Percentiles rank a stretch among this genome's conserved stretches.
phyloP scores from a whole-genome alignment of 164 flowering plant species.

The Liquidambar formosana region DNA sequence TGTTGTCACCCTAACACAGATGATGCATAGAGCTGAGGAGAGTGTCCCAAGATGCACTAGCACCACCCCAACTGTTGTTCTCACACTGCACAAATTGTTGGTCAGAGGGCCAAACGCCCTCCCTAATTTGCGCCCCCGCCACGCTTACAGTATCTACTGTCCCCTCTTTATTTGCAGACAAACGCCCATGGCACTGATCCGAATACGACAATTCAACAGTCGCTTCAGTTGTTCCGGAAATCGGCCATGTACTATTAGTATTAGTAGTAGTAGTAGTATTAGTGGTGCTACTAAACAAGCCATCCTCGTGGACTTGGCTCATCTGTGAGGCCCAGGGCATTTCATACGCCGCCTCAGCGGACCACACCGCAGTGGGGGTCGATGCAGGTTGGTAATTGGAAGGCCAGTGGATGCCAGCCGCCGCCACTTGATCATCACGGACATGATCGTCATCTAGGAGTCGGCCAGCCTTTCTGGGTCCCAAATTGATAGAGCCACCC shows the following conservation, averaged over 20 bases:
- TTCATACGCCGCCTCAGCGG: not conserved
- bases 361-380: too few species aligned
- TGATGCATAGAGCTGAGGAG: conserved; percentile 22
- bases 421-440: too few species aligned
- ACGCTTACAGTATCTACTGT: not conserved
- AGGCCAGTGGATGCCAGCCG: too few species aligned
- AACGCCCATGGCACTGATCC: not conserved
- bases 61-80: conserved; percentile 12
- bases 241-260: conserved; percentile 7
- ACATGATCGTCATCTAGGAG: too few species aligned
- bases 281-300: not conserved
- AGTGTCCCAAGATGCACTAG: conserved; percentile 28
- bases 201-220: not conserved
- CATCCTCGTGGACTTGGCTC: conserved; percentile 7
- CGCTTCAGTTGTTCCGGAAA: conserved; percentile 4
- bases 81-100: conserved; percentile 24
- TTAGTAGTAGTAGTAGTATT: not conserved
- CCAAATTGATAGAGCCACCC: too few species aligned
- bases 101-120: conserved; percentile 14
- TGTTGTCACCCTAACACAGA: conserved; percentile 22
- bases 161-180: not conserved
- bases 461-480: too few species aligned
- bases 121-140: not conserved
- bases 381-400: too few species aligned
- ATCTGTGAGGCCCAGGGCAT: conserved; percentile 11